Percentiles rank a stretch among this genome's conserved stretches.
phyloP scores from a whole-genome alignment of 2,329 filamentous ascomycete genomes.

The Colletotrichum cordylinicola region DNA sequence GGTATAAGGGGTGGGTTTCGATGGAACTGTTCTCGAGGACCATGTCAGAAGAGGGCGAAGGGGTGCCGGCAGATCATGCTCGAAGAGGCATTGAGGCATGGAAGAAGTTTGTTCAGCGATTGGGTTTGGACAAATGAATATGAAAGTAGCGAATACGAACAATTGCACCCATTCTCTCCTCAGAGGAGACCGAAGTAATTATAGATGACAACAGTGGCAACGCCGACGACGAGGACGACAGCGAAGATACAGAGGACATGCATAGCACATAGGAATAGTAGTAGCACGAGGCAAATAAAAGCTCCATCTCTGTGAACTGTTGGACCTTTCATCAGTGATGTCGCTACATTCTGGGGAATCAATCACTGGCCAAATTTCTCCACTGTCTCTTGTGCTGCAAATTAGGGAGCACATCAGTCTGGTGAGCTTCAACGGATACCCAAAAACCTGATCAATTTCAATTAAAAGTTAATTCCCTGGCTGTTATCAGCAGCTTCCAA shows the following conservation, averaged over 20 bases:
- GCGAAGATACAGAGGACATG: neutral
- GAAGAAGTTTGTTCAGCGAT: slow-evolving; percentile 37
- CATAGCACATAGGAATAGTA: neutral
- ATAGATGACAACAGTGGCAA: neutral
- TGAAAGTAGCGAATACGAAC: neutral
- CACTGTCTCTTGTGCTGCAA: neutral
- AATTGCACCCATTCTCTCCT: neutral
- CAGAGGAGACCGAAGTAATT: neutral
- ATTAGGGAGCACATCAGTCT: neutral
- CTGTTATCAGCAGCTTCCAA: slow-evolving; percentile 34
- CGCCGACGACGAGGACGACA: neutral
- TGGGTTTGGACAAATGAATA: neutral
- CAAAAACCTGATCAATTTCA: neutral
- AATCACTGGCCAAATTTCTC: neutral
- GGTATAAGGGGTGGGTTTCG: slow-evolving; percentile 39
- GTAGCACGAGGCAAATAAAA: neutral
- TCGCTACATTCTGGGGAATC: neutral
- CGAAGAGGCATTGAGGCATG: slow-evolving; percentile 55
- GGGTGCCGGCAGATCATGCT: slow-evolving; percentile 58
- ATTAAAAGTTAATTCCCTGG: slow-evolving; percentile 35
- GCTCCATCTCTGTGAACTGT: neutral
- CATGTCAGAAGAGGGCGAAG: slow-evolving; percentile 47
- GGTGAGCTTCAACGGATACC: neutral
- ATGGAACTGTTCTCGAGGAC: slow-evolving; percentile 65
- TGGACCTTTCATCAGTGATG: neutral